Base-by-base conservation (phyloP, 1,284 basidiomycete species). In the Microbotryum intermedium region DNA sequence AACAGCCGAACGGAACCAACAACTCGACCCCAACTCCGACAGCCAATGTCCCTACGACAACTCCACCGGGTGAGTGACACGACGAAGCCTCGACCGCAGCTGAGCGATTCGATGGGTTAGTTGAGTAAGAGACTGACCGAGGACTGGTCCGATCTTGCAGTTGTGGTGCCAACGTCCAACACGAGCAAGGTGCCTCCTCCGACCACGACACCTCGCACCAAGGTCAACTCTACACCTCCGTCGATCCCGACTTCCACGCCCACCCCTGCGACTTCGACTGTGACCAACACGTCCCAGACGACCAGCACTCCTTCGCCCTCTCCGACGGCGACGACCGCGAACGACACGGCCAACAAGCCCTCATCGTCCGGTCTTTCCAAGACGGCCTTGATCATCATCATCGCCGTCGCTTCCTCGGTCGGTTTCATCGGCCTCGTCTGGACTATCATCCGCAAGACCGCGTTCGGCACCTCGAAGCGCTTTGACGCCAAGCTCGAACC, bases 401-500 rank as follows among this genome's bases (percentile, higher is more conserved):
- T 69, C 39, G 66, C 61, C 28, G 65, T 64, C 45, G 68, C 64
- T 1, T 47, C 48, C 2, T 57, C 48, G 42, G 56, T 69, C 21
- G 68, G 54, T 13, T 50, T 57, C 7, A 50, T 62, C 30, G 60
- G 54, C 25, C 64, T 61, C 20, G 57, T 66, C 30, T 69, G 68
- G 68, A 68, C 66, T 25, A 54, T 58, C 51, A 50, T 67, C 39
- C 61, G 65, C 49, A 66, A 68, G 53, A 62, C 60, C 39, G 57
- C 56, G 34, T 62, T 69, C 64, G 59, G 57, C 30, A 64, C 68
- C 21, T 64, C 61, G 21, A 57, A 59, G 28, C 50, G 55, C 26
- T 69, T 69, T 58, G 64, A 69, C 20, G 53, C 57, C 44, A 61
- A 61, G 45, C 66, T 69, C 55, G 60, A 56, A 18, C 64, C 64